phyloP scores from a whole-genome alignment of 106 monocot genomes.

The Dioscorea dumetorum region DNA sequence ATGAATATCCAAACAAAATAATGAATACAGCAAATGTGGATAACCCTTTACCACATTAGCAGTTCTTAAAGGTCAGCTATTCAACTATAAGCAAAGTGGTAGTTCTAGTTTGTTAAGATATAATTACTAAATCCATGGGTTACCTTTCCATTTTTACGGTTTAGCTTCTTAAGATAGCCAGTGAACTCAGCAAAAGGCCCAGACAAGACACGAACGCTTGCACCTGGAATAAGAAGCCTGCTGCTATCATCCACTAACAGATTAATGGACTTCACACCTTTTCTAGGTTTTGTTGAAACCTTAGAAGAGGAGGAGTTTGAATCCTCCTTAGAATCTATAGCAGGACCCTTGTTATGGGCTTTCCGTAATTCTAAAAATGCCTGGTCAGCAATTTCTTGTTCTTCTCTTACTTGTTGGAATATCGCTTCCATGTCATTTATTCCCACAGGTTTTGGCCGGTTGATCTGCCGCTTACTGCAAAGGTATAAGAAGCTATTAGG shows the following conservation, averaged over 20 bases:
- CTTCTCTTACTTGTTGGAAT: conserved; percentile 60
- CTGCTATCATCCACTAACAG: not conserved
- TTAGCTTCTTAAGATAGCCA: conserved; percentile 54
- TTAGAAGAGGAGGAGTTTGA: conserved; percentile 12
- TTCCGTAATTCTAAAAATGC: conserved; percentile 36
- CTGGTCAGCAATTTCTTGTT: conserved; percentile 51
- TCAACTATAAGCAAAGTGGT: no score
- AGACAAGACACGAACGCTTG: conserved; percentile 58
- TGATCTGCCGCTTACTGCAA: conserved; percentile 71
- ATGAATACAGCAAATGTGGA: not conserved
- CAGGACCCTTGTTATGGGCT: not conserved
- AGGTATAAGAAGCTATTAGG: not conserved
- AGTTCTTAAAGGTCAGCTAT: not conserved
- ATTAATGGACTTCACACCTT: conserved; percentile 14
- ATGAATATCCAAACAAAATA: not conserved
- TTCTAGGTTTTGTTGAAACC: conserved; percentile 16
- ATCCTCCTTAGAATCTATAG: conserved; percentile 1
- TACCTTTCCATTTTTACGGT: conserved; percentile 64
- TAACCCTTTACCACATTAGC: not conserved
- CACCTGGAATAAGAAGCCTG: conserved; percentile 38
- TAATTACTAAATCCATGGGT: not conserved
- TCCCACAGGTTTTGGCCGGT: conserved; percentile 70
- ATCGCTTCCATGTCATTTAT: conserved; percentile 71
- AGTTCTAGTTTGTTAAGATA: no score
- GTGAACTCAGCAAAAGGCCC: conserved; percentile 69